Evolutionary conservation across 2,329 filamentous ascomycete species (phyloP).

Genomic region (Juglanconis juglandina): DNA sequence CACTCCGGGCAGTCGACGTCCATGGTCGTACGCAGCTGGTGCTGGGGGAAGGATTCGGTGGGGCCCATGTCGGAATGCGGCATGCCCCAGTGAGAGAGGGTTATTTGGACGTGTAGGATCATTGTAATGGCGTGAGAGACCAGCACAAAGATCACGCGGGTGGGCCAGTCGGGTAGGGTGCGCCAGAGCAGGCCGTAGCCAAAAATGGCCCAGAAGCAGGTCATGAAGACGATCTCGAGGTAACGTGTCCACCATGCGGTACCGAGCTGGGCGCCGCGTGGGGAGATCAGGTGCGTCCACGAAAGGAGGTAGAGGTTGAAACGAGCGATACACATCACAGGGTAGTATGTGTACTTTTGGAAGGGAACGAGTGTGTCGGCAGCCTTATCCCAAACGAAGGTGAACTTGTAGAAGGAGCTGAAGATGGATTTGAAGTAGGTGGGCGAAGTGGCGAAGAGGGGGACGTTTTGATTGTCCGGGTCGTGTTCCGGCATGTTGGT

Average conservation of each 20-base stretch:
- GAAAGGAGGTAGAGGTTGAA: constrained; percentile 71
- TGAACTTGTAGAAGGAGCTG: constrained; percentile 64
- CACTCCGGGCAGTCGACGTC: constrained; percentile 69
- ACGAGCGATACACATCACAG: constrained; percentile 62
- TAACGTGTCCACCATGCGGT: constrained; percentile 65
- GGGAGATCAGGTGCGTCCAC: constrained; percentile 61
- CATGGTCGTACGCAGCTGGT: constrained; percentile 69
- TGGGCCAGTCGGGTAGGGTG: constrained; percentile 54
- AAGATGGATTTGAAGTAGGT: constrained; percentile 61
- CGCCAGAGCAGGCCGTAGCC: constrained; percentile 63
- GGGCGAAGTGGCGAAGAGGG: constrained; percentile 65
- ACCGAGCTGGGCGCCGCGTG: constrained; percentile 53
- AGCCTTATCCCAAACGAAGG: constrained; percentile 59
- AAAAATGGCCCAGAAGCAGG: constrained; percentile 65
- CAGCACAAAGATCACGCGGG: constrained; percentile 59
- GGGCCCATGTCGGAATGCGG: constrained; percentile 62
- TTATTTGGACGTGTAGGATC: constrained; percentile 70
- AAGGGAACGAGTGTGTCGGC: constrained; percentile 57
- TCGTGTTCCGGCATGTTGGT: constrained; percentile 62
- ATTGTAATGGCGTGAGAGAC: constrained; percentile 64
- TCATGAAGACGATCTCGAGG: constrained; percentile 60
- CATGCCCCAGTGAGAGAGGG: constrained; percentile 71
- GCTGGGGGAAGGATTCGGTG: constrained; percentile 64
- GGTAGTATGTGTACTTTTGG: constrained; percentile 68
- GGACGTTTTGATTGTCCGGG: constrained; percentile 63